Conservation (phyloP, 1,139 yeast genomes). For the Pichia terricola region DNA sequence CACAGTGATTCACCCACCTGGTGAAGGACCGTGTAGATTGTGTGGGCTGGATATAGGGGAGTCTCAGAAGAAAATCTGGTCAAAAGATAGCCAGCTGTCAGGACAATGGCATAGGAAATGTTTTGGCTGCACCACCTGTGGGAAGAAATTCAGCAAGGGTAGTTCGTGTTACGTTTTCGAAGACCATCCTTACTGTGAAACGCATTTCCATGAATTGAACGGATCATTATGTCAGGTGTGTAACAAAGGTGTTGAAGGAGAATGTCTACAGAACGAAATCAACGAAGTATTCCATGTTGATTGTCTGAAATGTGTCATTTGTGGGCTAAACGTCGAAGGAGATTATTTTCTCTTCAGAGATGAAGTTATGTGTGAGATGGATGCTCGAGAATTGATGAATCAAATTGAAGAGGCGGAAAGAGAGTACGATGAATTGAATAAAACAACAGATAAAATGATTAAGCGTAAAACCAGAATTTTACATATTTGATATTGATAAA, state of each 20-base stretch:
- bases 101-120: conserved; percentile 95
- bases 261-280: conserved; percentile 71
- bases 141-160: conserved; percentile 42
- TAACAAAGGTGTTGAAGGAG: conserved; percentile 75
- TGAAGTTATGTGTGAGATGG: conserved; percentile 40
- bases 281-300: conserved; percentile 56
- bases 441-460: conserved; percentile 13
- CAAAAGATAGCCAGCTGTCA: conserved; percentile 69
- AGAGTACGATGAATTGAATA: conserved; percentile 3
- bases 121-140: conserved; percentile 65
- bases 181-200: conserved; percentile 74
- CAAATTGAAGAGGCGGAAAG: conserved; percentile 11
- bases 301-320: conserved; percentile 51
- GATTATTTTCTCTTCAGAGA: conserved; percentile 53
- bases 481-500: conserved; percentile 14
- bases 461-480: conserved; percentile 24
- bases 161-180: conserved; percentile 71
- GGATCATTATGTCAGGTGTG: conserved; percentile 69
- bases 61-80: conserved; percentile 52
- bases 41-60: conserved; percentile 39
- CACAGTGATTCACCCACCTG: conserved; percentile 35
- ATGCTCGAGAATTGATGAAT: conserved; percentile 18
- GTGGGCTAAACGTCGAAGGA: conserved; percentile 36
- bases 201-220: conserved; percentile 72
- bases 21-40: conserved; percentile 64